Percentiles rank a stretch among this genome's conserved stretches.
These are phyloP conservation scores for Trichophyton rubrum DNA, from an alignment of 2,329 filamentous ascomycete species.

Conservation along the genomic window DNA sequence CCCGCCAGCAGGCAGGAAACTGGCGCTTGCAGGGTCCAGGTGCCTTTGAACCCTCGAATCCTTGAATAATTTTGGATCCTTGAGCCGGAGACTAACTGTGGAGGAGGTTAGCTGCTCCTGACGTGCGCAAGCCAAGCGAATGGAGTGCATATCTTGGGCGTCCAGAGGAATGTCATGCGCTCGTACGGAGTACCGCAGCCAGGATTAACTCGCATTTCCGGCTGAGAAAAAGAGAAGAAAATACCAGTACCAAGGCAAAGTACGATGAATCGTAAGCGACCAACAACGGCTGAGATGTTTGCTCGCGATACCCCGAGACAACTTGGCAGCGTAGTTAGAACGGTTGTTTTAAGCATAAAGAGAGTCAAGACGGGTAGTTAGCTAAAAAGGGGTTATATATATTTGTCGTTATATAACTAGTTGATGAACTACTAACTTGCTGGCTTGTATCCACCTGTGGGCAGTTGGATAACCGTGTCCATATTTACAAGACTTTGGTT, in stretches of 20 bases:
- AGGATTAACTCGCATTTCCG: background rate
- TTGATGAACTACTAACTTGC: background rate
- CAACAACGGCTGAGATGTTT: no score
- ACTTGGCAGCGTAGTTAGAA: background rate
- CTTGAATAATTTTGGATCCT: no score
- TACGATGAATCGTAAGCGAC: no score
- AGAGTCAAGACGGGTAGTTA: background rate
- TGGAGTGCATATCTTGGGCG: background rate
- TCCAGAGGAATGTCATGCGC: no score
- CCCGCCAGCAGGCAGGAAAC: background rate
- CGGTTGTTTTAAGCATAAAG: background rate
- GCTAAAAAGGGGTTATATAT: no score
- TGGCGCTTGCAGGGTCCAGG: background rate
- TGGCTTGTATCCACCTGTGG: background rate
- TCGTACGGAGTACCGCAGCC: background rate
- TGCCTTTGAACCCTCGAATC: background rate
- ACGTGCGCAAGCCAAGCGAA: conserved; percentile 2
- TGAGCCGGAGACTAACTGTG: background rate
- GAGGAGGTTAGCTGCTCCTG: background rate
- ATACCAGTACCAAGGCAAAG: background rate
- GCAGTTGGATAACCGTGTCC: background rate
- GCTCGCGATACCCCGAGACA: background rate
- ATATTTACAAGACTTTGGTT: conserved; percentile 35
- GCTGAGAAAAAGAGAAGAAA: background rate
- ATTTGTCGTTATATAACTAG: background rate